Conservation (phyloP, 2,329 filamentous ascomycete genomes). For the Metarhizium brunneum region DNA sequence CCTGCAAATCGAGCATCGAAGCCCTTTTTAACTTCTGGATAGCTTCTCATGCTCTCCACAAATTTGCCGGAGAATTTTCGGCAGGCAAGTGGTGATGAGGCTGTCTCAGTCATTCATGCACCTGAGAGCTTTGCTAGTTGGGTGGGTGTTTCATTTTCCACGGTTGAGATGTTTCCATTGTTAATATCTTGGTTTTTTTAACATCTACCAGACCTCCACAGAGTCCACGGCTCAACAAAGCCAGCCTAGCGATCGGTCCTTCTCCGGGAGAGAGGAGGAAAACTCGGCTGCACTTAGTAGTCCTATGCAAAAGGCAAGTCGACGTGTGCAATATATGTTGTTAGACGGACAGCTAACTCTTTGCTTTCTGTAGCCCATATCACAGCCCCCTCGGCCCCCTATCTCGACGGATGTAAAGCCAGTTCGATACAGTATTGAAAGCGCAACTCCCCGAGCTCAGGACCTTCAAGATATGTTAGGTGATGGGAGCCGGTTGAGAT, state of each 20-base stretch:
- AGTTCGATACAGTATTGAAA: conserved; percentile 55
- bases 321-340: background rate
- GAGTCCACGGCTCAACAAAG: conserved; percentile 27
- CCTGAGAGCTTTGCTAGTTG: conserved; percentile 75
- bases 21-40: conserved; percentile 7
- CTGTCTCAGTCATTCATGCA: conserved; percentile 84
- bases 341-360: background rate
- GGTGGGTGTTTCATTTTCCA: conserved; percentile 41
- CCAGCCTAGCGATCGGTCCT: conserved; percentile 25
- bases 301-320: conserved; percentile 15
- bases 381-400: conserved; percentile 51
- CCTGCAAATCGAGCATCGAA: background rate
- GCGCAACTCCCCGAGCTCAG: conserved; percentile 73
- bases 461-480: conserved; percentile 64
- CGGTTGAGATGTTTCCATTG: background rate
- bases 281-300: conserved; percentile 17
- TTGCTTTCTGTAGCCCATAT: conserved; percentile 3
- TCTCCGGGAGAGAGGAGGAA: conserved; percentile 28
- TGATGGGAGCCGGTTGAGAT: conserved; percentile 47
- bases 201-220: conserved; percentile 28
- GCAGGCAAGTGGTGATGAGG: conserved; percentile 60
- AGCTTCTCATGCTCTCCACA: conserved; percentile 47
- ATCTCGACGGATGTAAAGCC: conserved; percentile 68
- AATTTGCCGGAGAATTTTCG: conserved; percentile 48
- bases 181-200: background rate